Conservation (phyloP, 805 yeast species). For the Suhomyces vadensis region DNA sequence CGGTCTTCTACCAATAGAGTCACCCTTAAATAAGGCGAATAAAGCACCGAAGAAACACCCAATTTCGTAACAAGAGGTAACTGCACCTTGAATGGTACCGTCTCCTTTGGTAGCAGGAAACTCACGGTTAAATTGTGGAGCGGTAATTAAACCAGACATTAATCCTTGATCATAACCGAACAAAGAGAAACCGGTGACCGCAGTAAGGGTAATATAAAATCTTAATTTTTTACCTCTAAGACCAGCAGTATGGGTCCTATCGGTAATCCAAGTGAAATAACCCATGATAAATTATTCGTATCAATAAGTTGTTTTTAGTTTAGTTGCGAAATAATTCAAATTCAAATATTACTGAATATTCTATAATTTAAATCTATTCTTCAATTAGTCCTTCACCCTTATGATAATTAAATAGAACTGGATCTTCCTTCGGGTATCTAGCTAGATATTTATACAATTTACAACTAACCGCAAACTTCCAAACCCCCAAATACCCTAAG, state of each 20-base stretch:
- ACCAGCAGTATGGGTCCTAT: conserved; percentile 56
- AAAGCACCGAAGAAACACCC: conserved; percentile 48
- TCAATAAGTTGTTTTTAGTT: too few relatives aligned
- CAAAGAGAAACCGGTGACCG: conserved; percentile 34
- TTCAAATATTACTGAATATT: too few relatives aligned
- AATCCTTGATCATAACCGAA: conserved; percentile 42
- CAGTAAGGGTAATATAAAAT: conserved; percentile 25
- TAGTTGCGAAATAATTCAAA: too few relatives aligned
- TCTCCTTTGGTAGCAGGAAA: conserved; percentile 38
- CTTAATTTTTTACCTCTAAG: conserved; percentile 52
- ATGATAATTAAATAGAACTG: too few relatives aligned
- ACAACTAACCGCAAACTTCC: background rate
- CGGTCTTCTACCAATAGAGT: conserved; percentile 44
- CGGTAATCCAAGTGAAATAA: conserved; percentile 12
- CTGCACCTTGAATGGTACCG: conserved; percentile 32
- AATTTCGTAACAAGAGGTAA: conserved; percentile 28
- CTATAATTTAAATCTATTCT: too few relatives aligned
- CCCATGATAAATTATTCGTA: conserved; percentile 4
- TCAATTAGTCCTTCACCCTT: too few relatives aligned
- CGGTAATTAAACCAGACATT: conserved; percentile 46
- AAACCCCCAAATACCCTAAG: background rate
- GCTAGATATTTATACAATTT: conserved; percentile 1
- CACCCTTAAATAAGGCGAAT: conserved; percentile 42
- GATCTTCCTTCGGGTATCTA: too few relatives aligned
- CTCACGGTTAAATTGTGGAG: conserved; percentile 36